These are phyloP conservation scores for Fusarium torulosum DNA, from an alignment of 2,329 filamentous ascomycete species.

Conservation along the genomic window DNA sequence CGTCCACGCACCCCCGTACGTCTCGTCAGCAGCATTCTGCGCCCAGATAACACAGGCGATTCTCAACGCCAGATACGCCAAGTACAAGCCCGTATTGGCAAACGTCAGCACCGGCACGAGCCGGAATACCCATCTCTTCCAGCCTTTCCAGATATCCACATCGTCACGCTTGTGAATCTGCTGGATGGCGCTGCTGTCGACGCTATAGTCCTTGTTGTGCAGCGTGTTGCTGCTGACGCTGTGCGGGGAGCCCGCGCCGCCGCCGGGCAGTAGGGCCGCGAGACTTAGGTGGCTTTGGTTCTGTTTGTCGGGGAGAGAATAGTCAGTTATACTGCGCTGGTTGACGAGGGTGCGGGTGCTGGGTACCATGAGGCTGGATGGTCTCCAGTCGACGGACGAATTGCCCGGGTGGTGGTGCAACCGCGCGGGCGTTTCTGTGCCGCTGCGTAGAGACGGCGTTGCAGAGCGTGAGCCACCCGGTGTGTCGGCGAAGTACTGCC, in stretches of 20 bases:
- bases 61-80: conserved; percentile 63
- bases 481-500: conserved; percentile 45
- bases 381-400: conserved; percentile 49
- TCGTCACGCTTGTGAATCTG: conserved; percentile 59
- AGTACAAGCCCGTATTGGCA: conserved; percentile 58
- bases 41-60: conserved; percentile 66
- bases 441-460: conserved; percentile 46
- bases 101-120: conserved; percentile 57
- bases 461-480: conserved; percentile 46
- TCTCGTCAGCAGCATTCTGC: conserved; percentile 56
- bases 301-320: conserved; percentile 46
- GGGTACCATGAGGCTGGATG: conserved; percentile 49
- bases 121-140: conserved; percentile 57
- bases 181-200: conserved; percentile 52
- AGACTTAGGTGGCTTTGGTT: conserved; percentile 59
- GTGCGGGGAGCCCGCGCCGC: conserved; percentile 24
- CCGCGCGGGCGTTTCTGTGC: conserved; percentile 43
- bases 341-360: conserved; percentile 31
- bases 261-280: conserved; percentile 54
- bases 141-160: conserved; percentile 59
- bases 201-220: conserved; percentile 49
- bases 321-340: conserved; percentile 41
- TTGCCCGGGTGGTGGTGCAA: conserved; percentile 34
- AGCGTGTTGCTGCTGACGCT: conserved; percentile 45
- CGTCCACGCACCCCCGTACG: conserved; percentile 66